These are phyloP conservation scores for Neurospora tetrasperma DNA, from an alignment of 495 filamentous ascomycete species.

Conservation along the genomic window DNA sequence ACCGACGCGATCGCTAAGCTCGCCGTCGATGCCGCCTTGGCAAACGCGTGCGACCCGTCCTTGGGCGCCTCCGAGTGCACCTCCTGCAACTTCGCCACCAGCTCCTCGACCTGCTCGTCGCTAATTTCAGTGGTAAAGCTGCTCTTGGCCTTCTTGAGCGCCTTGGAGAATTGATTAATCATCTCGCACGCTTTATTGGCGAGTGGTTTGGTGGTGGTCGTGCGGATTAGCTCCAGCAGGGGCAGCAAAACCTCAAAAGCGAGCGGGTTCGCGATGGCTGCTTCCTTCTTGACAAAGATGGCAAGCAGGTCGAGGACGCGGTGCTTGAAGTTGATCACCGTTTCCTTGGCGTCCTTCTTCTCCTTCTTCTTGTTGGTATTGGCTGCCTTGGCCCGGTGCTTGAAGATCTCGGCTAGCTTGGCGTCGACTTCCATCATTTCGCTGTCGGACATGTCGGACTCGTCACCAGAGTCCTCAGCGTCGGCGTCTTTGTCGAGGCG, in stretches of 20 bases:
- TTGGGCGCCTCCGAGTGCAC: constrained; percentile 65
- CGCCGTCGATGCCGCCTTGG: constrained; percentile 37
- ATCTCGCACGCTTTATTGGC: constrained; percentile 59
- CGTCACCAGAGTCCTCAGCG: constrained; percentile 42
- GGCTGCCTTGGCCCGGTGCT: constrained; percentile 48
- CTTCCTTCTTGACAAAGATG: constrained; percentile 75
- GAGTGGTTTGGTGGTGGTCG: constrained; percentile 59
- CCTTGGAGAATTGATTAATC: constrained; percentile 59
- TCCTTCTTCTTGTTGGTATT: constrained; percentile 56
- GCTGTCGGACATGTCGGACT: constrained; percentile 81
- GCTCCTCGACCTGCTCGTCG: constrained; percentile 24
- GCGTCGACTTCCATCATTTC: constrained; percentile 88
- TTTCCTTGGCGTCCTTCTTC: constrained; percentile 75
- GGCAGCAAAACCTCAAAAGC: constrained; percentile 60
- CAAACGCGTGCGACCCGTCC: constrained; percentile 41
- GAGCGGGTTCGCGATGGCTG: constrained; percentile 48
- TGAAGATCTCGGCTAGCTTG: constrained; percentile 73
- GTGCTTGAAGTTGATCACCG: constrained; percentile 91
- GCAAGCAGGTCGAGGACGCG: constrained; percentile 79
- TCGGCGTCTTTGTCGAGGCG: constrained; percentile 43
- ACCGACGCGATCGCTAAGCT: constrained; percentile 38
- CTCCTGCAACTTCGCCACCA: constrained; percentile 48
- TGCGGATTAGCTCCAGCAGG: constrained; percentile 33
- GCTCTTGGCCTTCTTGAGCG: constrained; percentile 47
- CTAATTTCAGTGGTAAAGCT: constrained; percentile 14